phyloP scores from a whole-genome alignment of 805 yeast genomes.

The Wilhelminamyces savonicus region DNA sequence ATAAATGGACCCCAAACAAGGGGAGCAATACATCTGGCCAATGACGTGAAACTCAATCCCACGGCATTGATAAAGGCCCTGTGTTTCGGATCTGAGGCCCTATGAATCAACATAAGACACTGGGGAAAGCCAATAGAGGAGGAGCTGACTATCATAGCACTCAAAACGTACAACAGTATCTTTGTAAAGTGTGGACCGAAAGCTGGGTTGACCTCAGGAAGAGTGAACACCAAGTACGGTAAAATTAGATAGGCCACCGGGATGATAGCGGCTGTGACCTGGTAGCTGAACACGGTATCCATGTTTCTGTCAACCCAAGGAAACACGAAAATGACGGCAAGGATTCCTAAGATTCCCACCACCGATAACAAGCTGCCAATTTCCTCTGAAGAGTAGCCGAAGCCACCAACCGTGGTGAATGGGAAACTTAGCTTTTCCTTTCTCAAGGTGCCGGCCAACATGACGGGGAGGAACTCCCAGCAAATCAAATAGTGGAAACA shows the following conservation, averaged over 20 bases:
- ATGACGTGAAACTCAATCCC: slow-evolving; percentile 45
- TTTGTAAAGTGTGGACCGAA: slow-evolving; percentile 16
- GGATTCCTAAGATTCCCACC: slow-evolving; percentile 49
- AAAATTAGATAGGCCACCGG: slow-evolving; percentile 40
- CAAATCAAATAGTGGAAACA: slow-evolving; percentile 45
- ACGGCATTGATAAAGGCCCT: slow-evolving; percentile 57
- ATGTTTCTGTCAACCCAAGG: slow-evolving; percentile 46
- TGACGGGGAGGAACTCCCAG: slow-evolving; percentile 52
- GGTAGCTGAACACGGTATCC: slow-evolving; percentile 40
- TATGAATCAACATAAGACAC: slow-evolving; percentile 46
- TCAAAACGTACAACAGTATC: slow-evolving; percentile 18
- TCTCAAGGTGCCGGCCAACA: slow-evolving; percentile 32
- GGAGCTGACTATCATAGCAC: slow-evolving; percentile 26
- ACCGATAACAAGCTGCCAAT: slow-evolving; percentile 47
- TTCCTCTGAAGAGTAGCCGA: slow-evolving; percentile 39
- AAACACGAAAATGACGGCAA: slow-evolving; percentile 43
- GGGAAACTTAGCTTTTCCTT: slow-evolving; percentile 37
- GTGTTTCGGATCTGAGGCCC: slow-evolving; percentile 46
- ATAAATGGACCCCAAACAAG: slow-evolving; percentile 46
- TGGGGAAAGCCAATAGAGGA: slow-evolving; percentile 48
- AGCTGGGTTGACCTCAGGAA: slow-evolving; percentile 23
- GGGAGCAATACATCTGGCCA: slow-evolving; percentile 55
- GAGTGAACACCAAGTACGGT: slow-evolving; percentile 44
- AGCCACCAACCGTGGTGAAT: slow-evolving; percentile 44
- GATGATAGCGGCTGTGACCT: slow-evolving; percentile 30